Base-by-base conservation (phyloP, 306 rosid genomes). In the Erythrophleum fordii region DNA sequence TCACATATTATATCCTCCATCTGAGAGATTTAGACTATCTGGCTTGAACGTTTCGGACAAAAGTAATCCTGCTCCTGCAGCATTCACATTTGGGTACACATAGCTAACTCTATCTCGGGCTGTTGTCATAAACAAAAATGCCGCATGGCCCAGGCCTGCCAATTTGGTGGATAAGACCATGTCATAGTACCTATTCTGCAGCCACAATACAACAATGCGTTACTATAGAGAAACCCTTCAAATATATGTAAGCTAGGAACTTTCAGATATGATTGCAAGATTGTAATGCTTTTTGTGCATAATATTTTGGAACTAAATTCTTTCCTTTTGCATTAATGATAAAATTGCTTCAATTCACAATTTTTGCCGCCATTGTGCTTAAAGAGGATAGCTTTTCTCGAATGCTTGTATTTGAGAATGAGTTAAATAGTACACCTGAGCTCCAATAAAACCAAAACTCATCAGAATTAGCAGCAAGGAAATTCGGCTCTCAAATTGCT, bases 41-140 rank as follows among this genome's bases (percentile, higher is more conserved):
- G 97, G 90, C 25, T 77, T 87, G 77, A 95, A 95, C 73, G 92
- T 93, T 83, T 95, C 83, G 5, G 99, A 90, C 28, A 95, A 60
- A 79, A 95, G 83, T 53, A 91, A 76, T 86, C 95, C 97, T 48
- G 97, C 98, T 64, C 98, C 98, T 48, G 95, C 99, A 37, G 95
- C 91, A 82, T 95, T 95, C 79, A 91, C 99, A 72, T 95, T 89
- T 51, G 97, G 99, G 78, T 90, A 92, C 45, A 90, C 75, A 44
- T 95, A 95, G 86, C 99, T 91, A 37, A 93, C 97, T 83, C 91
- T 89, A 26, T 93, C 97, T 41, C 97, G 73, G 18, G 99, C 99
- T 16, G 97, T 85, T 68, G 97, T 86, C 99, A 95, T 85, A 60
- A 92, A 95, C 87, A 95, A 76, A 85, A 92, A 95, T 28, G 83